These are phyloP conservation scores for Rhodofomes roseus DNA, from an alignment of 1,284 basidiomycete species.

Conservation along the genomic window DNA sequence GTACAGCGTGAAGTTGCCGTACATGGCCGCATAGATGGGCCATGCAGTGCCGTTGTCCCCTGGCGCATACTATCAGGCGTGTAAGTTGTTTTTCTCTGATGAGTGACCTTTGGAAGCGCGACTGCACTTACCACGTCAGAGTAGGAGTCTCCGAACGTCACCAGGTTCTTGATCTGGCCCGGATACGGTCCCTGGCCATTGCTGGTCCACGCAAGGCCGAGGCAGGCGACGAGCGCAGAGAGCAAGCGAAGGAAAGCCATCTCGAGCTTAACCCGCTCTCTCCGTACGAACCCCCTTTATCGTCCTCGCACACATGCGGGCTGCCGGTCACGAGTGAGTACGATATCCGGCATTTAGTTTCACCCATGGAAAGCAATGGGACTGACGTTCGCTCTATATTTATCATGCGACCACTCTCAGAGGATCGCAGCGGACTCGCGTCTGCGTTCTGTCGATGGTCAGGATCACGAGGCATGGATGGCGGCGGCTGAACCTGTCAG, in stretches of 20 bases:
- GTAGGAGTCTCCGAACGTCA: slow-evolving; percentile 47
- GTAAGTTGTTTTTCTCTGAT: not conserved
- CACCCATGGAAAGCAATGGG: not conserved
- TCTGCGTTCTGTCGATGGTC: not conserved
- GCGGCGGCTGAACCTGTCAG: not conserved
- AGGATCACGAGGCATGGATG: not conserved
- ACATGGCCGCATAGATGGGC: slow-evolving; percentile 35
- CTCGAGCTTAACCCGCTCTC: not conserved
- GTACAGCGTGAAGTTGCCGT: slow-evolving; percentile 32
- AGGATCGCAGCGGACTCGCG: not conserved
- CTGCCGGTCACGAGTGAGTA: not conserved
- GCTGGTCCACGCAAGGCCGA: not conserved
- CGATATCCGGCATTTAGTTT: not conserved
- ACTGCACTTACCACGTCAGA: slow-evolving; percentile 31
- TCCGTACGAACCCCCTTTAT: not conserved
- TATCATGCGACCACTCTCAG: not conserved
- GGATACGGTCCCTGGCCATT: slow-evolving; percentile 16
- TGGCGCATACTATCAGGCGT: slow-evolving; percentile 1
- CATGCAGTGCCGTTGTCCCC: slow-evolving; percentile 32
- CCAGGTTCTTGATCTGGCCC: slow-evolving; percentile 39
- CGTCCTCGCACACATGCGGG: not conserved
- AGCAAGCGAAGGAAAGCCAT: slow-evolving; percentile 5
- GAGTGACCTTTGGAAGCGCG: not conserved
- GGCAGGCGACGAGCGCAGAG: slow-evolving; percentile 1
- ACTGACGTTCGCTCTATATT: not conserved